A percentile compares a stretch with the other conserved stretches of the same genome.
These are phyloP conservation scores for Barnettozyma populi DNA, from an alignment of 805 yeast genomes.

Conservation along the genomic window DNA sequence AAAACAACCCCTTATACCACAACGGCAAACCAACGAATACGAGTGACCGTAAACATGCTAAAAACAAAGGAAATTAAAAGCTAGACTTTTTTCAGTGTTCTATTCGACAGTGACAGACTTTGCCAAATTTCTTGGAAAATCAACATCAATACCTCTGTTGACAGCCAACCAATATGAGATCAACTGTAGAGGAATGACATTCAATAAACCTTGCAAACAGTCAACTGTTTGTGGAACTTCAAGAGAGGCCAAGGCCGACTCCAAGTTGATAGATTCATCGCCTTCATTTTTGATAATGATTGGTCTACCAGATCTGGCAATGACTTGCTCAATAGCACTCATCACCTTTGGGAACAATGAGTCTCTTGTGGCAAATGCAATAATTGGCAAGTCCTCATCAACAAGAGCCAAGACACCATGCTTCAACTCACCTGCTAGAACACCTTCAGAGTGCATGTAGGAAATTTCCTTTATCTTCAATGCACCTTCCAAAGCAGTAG, in stretches of 20 bases:
- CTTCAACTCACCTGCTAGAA: conserved; percentile 96
- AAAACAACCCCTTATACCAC: neutral
- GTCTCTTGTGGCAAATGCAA: conserved; percentile 95
- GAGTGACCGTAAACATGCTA: neutral
- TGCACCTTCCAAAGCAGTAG: conserved; percentile 98
- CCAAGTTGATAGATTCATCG: conserved; percentile 50
- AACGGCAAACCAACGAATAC: neutral
- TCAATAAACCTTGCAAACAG: conserved; percentile 93
- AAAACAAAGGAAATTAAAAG: neutral
- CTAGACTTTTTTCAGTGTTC: neutral
- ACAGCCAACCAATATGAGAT: conserved; percentile 97
- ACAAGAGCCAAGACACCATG: conserved; percentile 97
- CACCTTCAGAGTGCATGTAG: conserved; percentile 99
- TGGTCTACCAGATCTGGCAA: conserved; percentile 96
- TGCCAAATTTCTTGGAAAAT: conserved; percentile 97
- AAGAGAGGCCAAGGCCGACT: conserved; percentile 59
- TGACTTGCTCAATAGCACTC: conserved; percentile 93
- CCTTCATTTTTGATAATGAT: conserved; percentile 88
- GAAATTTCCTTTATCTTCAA: conserved; percentile 96
- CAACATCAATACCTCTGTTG: conserved; percentile 92
- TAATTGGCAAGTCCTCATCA: conserved; percentile 88
- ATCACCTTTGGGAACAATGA: conserved; percentile 93
- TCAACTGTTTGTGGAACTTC: conserved; percentile 96
- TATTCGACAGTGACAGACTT: conserved; percentile 96
- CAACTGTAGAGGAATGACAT: conserved; percentile 90